Base-by-base conservation (phyloP, 2,329 filamentous ascomycete species). In the Colletotrichum orbiculare region DNA sequence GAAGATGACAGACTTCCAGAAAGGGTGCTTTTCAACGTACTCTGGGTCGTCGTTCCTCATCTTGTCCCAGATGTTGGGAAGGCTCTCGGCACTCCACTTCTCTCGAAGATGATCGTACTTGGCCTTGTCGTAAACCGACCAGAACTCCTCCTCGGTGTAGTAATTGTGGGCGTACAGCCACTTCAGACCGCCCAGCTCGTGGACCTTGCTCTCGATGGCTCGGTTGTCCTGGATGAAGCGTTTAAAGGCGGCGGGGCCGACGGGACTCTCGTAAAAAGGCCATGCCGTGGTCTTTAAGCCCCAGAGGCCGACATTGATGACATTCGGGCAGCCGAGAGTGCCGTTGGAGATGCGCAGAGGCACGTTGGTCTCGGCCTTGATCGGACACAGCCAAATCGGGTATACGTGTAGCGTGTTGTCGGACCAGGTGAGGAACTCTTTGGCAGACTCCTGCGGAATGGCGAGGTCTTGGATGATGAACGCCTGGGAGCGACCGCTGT, bases 91-190 rank as follows among this genome's bases (percentile, higher is more conserved):
- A 7, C 79, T 76, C 70, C 90, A 91, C 71, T 84, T 87, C n/a
- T 74, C 73, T 25, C 89, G 77, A 52, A 91, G 75, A 2, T 72
- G 73, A 43, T 90, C 85, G 65, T 92, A 91, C 70, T 84, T 84
- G 13, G 76, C 69, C 43, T 82, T 79, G 71, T 90, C 84, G 66
- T 90, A 91, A 50, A 85, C 81, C 8, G 77, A 73, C 89, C 89
- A 91, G 72, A 92, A 92, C 68, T 91, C 89, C 0, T 85, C 81
- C 72, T 89, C 85, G 2, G 82, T 85, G 73, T 91, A 91, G 74
- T 88, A 91, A 0, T 87, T 86, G 55, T 91, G 88, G 0, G 88
- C 88, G 67, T 92, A 92, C 1, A 92, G 76, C 81, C 88, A 90
- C 75, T 91, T 91, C 79, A 87, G 88, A 6, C 89, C 89, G 2